phyloP scores from a whole-genome alignment of 176 grass and related monocot genomes.

The Musa schizocarpa region DNA sequence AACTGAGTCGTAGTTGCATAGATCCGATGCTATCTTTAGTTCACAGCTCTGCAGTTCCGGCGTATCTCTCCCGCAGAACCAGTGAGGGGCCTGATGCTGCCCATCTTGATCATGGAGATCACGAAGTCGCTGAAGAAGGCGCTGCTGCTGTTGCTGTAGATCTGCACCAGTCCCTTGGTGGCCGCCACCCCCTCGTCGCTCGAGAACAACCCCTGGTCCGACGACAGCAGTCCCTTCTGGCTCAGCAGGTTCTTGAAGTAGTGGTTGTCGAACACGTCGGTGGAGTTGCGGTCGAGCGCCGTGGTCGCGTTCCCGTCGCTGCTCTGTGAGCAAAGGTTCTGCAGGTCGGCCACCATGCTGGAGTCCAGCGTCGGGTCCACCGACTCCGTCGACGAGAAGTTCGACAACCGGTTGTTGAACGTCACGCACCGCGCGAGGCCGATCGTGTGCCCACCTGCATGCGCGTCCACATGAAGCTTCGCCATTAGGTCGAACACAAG shows the following conservation, averaged over 20 bases:
- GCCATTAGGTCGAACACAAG: too few relatives aligned
- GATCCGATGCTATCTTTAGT: not conserved
- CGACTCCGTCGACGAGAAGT: slow-evolving; percentile 39
- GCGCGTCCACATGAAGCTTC: not conserved
- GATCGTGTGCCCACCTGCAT: slow-evolving; percentile 68
- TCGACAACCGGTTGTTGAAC: slow-evolving; percentile 48
- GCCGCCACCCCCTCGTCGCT: slow-evolving; percentile 34
- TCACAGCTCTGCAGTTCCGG: slow-evolving; percentile 1
- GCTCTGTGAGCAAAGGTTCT: slow-evolving; percentile 30
- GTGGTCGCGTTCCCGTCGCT: slow-evolving; percentile 74
- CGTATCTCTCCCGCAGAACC: slow-evolving; percentile 22
- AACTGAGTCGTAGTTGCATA: too few relatives aligned
- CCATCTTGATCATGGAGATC: slow-evolving; percentile 72
- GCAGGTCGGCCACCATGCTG: slow-evolving; percentile 52
- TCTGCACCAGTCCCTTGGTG: slow-evolving; percentile 52
- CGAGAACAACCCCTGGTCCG: slow-evolving; percentile 82
- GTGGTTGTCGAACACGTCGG: slow-evolving; percentile 75
- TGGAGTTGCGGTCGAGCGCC: slow-evolving; percentile 53
- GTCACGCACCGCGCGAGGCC: slow-evolving; percentile 47
- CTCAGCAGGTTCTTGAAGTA: slow-evolving; percentile 68
- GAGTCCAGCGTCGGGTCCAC: slow-evolving; percentile 73
- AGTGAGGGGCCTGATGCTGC: slow-evolving; percentile 57
- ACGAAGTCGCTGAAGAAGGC: slow-evolving; percentile 61
- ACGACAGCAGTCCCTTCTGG: slow-evolving; percentile 59
- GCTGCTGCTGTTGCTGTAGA: slow-evolving; percentile 32